These are phyloP conservation scores for Pythium rishiriense DNA, from an alignment of 352 stramenopile genomes.

Conservation along the genomic window DNA sequence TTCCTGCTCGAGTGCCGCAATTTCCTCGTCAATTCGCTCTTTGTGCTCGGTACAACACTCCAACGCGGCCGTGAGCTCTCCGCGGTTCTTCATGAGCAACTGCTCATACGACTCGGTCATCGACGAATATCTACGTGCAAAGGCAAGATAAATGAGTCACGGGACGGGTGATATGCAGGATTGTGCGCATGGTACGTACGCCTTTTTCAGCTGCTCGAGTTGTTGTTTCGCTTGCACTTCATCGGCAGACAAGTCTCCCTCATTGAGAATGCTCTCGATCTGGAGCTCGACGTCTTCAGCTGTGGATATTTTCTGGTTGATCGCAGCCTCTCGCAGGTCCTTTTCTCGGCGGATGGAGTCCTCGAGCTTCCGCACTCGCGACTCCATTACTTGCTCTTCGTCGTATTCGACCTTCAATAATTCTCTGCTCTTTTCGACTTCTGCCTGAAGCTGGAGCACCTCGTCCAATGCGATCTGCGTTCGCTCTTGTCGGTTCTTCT, in stretches of 20 bases:
- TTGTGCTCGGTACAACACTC: slow-evolving; percentile 72
- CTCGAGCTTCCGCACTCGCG: slow-evolving; percentile 53
- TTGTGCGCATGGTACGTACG: slow-evolving; percentile 41
- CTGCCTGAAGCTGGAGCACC: slow-evolving; percentile 47
- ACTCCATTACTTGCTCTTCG: slow-evolving; percentile 47
- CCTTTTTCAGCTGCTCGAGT: slow-evolving; percentile 50
- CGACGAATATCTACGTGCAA: slow-evolving; percentile 35
- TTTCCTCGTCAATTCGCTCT: slow-evolving; percentile 54
- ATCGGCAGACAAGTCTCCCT: slow-evolving; percentile 48
- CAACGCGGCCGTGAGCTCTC: slow-evolving; percentile 61
- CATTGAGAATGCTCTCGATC: slow-evolving; percentile 69
- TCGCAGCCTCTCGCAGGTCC: slow-evolving; percentile 40
- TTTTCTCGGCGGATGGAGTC: slow-evolving; percentile 57
- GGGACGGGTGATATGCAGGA: too few relatives aligned
- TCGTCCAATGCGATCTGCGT: slow-evolving; percentile 59
- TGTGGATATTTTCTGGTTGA: slow-evolving; percentile 46
- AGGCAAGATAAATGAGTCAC: neutral
- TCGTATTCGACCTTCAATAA: slow-evolving; percentile 53
- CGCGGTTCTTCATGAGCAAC: slow-evolving; percentile 59
- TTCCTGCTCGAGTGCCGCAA: slow-evolving; percentile 59
- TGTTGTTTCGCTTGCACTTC: slow-evolving; percentile 41
- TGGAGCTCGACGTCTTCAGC: slow-evolving; percentile 73
- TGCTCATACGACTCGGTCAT: slow-evolving; percentile 52
- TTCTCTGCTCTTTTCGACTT: slow-evolving; percentile 58
- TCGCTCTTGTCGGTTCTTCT: slow-evolving; percentile 62